Base-by-base conservation (phyloP, 2,329 filamentous ascomycete genomes). In the Fusarium palustre region DNA sequence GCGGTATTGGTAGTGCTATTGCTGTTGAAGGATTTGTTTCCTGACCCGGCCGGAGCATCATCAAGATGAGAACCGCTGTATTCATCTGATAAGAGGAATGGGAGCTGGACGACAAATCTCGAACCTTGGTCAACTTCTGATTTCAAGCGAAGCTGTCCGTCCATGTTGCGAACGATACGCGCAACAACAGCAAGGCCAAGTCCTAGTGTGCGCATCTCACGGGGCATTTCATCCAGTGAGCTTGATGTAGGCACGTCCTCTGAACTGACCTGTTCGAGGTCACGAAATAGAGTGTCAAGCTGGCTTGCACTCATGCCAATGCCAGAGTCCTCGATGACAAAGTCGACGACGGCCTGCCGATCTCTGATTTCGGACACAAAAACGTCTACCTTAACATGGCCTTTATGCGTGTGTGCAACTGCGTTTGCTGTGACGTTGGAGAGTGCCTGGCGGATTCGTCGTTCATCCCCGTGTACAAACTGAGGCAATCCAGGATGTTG, bases 181-280 rank as follows among this genome's bases (percentile, higher is more conserved):
- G 92, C 92, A n/a, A 97, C 94, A 15, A 97, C 85, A 1, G 94
- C 94, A n/a, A 97, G 84, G 0, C 94, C 94, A 12, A 97, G 85
- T 0, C 94, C 94, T 2, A 97, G 79, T 0, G 89, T 89, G 49
- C 81, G 79, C 20, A 77, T 65, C 22, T 81, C 70, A 41, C 64
- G 66, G 16, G 76, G 58, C 54, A 78, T 74, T 4, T 77, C 74
- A 20, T 76, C 59, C 41, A 78, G n/a, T 0, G 34, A 55, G 31
- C 41, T 47, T 20, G 61, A 54, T 36, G 36, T 73, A 24, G 60
- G 71, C n/a, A 81, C 77, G 0, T 79, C 79, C 54, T 86, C 84
- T 1, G 78, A 81, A 58, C 80, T 83, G 18, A 90, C 86, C 71
- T 90, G 85, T 66, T 90, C 87, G 7, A 89, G 76, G 46, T 89